Base-by-base conservation (phyloP, 176 grass and related monocot genomes). In the Rhynchospora pubera region DNA sequence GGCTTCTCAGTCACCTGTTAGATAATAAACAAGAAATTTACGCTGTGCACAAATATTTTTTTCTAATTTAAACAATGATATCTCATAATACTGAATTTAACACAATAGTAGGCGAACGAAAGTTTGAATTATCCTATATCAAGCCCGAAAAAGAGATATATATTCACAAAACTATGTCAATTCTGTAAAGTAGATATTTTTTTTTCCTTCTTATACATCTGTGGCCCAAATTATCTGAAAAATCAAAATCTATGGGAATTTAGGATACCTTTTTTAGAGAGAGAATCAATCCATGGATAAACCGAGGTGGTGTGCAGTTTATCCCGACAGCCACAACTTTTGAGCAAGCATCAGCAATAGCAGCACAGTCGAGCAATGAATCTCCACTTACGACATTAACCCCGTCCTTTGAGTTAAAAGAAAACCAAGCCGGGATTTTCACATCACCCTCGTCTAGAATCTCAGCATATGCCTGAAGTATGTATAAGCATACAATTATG, bases 361-460 rank as follows among this genome's bases (percentile, higher is more conserved):
- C 74, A 62, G 84, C 86, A 82, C 97, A 96, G 43, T 99, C 91
- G n/a, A 89, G 73, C 58, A 99, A 71, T 1, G 93, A 96, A 58
- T 99, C 93, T 16, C 97, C 93, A 59, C 84, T 99, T 53, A 96
- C 97, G 43, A 96, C 79, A 83, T 99, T 66, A 53, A 87, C 32
- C 60, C 97, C 97, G 68, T 99, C 97, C 71, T 99, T 99, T 22
- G 93, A 99, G 74, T 91, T 99, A 78, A 99, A 95, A 30, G 97
- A 91, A 88, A 99, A 89, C 97, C 97, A 96, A 75, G 93, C 88
- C 83, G 97, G 97, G 71, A 91, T 90, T 72, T 62, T 90, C 72
- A 91, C 88, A 77, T 90, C 88, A 62, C 78, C 87, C 77, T 99
- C 93, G 43, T 93, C 89, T 0, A 99, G 91, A 78, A 99, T 93